Base-by-base conservation (phyloP, 148 eudicot genomes). In the Nyssa sinensis region DNA sequence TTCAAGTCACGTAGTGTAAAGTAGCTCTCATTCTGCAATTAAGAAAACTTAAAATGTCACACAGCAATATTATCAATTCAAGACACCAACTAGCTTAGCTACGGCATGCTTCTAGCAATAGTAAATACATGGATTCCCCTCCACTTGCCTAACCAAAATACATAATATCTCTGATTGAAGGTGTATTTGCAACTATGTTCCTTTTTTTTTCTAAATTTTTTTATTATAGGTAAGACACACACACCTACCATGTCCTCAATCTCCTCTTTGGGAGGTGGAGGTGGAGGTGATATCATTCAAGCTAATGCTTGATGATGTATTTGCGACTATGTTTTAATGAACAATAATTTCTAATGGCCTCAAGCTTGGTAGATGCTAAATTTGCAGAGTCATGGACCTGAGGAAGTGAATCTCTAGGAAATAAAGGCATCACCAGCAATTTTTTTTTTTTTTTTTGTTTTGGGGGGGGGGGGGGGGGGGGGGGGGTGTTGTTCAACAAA, bases 1-100 rank as follows among this genome's bases (percentile, higher is more conserved):
- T 92, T 94, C 78, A 94, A 77, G 83, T 94, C 97, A 71, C 82
- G 91, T 55, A 94, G 74, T n/a, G 96, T 90, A 72, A 89, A 73
- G 68, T 86, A 92, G 74, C 91, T 80, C 74, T 92, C 97, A 51
- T 88, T 78, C 98, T 94, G 91, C 86, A 84, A 78, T 73, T 4
- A 74, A 70, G 49, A 67, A 65, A 62, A 62, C 37, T 62, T 44
- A 19, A n/a, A 44, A 30, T 29, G 75, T 44, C 75, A 37, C 59
- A 41, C 29, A 7, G 12, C 35, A 62, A 13, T 37, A 41, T 49
- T 49, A 49, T 49, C 24, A 1, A 55, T n/a, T 4, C 23, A 19
- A 55, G 59, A 55, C 19, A 24, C 59, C 59, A 55, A 24, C 59
- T n/a, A 55, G 21, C 59, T 21, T n/a, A 17, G 59, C 24, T 55